Evolutionary conservation across 805 yeast genomes (phyloP).

Genomic region (Metschnikowia similis): DNA sequence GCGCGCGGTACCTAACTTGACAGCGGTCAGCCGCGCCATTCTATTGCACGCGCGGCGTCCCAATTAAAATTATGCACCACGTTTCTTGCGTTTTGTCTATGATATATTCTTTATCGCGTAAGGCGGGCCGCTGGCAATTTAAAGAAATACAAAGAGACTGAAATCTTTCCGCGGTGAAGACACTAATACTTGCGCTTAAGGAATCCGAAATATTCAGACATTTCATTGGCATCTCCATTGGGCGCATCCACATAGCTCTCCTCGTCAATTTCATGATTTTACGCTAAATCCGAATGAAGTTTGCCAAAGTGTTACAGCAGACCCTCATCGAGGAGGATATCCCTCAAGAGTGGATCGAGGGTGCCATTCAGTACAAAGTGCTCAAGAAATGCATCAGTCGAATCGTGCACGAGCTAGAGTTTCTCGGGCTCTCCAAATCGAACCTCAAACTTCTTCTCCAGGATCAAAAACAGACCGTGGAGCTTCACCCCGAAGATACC

Average conservation of each 20-base stretch:
- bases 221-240: neutral
- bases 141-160: neutral
- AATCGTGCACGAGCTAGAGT: constrained; percentile 59
- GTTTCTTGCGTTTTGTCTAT: constrained; percentile 1
- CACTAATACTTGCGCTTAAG: neutral
- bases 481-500: constrained; percentile 30
- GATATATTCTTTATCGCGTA: neutral
- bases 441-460: constrained; percentile 35
- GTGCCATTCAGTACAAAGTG: constrained; percentile 69
- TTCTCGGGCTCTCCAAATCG: constrained; percentile 53
- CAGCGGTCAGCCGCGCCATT: constrained; percentile 1
- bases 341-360: constrained; percentile 63
- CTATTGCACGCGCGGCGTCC: constrained; percentile 1
- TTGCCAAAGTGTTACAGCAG: constrained; percentile 67
- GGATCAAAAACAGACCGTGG: constrained; percentile 26
- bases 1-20: neutral
- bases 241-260: neutral
- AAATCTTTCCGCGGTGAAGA: neutral
- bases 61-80: constrained; percentile 3
- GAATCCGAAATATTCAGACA: neutral
- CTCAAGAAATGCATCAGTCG: constrained; percentile 62
- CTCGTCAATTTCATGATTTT: neutral
- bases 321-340: constrained; percentile 55
- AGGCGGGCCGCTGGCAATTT: neutral
- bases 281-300: constrained; percentile 49